These are phyloP conservation scores for Podosphaera xanthii DNA, from an alignment of 2,329 filamentous ascomycete species.

Conservation along the genomic window DNA sequence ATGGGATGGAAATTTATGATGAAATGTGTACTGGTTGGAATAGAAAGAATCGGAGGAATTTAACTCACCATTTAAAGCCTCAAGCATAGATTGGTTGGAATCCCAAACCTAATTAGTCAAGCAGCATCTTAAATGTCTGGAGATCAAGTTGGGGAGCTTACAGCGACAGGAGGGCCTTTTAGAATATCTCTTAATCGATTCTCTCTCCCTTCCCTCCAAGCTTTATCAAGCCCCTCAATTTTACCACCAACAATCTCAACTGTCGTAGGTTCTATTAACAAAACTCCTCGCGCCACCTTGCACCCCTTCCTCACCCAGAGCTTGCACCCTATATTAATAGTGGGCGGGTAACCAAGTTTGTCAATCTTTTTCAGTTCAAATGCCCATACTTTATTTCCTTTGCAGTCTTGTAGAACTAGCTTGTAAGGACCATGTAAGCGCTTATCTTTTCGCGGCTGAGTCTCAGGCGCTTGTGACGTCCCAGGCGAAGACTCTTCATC, in stretches of 20 bases:
- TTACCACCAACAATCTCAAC: slow-evolving; percentile 68
- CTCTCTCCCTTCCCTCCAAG: slow-evolving; percentile 53
- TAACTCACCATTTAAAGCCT: neutral
- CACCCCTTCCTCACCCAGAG: slow-evolving; percentile 45
- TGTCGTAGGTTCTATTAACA: slow-evolving; percentile 51
- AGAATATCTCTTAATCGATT: slow-evolving; percentile 40
- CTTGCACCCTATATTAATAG: slow-evolving; percentile 61
- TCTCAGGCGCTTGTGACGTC: neutral
- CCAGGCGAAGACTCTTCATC: slow-evolving; percentile 5
- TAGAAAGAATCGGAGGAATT: neutral
- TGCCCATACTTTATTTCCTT: slow-evolving; percentile 43
- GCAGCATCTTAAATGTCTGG: neutral
- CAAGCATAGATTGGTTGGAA: neutral
- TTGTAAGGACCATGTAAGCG: slow-evolving; percentile 38
- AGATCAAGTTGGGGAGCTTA: neutral
- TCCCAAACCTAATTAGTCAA: neutral
- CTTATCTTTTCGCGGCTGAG: neutral
- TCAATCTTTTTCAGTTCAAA: slow-evolving; percentile 48
- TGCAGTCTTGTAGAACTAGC: slow-evolving; percentile 59
- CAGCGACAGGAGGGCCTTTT: slow-evolving; percentile 10
- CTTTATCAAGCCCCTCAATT: slow-evolving; percentile 57
- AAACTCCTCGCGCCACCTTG: slow-evolving; percentile 47
- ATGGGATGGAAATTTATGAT: neutral
- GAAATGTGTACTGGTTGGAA: neutral
- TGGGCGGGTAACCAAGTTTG: slow-evolving; percentile 32